Evolutionary conservation across 2,329 filamentous ascomycete genomes (phyloP), one percentile per base, ranked within the genome.

Genomic region (Elsinoe ampelina): DNA sequence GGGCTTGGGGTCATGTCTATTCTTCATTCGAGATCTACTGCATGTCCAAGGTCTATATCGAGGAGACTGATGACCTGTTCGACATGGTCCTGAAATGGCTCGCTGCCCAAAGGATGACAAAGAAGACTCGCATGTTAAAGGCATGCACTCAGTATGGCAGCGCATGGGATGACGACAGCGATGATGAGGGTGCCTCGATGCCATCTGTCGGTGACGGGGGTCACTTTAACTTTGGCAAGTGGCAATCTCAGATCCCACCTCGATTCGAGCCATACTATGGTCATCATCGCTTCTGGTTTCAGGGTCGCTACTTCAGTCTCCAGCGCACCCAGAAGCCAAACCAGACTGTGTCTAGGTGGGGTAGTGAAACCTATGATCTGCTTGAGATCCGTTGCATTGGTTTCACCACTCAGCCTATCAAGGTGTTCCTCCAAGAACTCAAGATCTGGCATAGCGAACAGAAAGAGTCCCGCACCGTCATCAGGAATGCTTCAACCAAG

Each of bases 161-260:
- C 15, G 64, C 63, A n/a, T 66, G 68, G 8, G 64, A 69, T 4
- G 66, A 70, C 32, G 65, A 63, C 19, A 65, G 66, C 2, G 67
- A 68, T 2, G 64, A 72, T 10, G 66, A 65, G n/a, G 57, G 58
- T 30, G 48, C 30, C 11, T 38, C 56, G 13, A 19, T 64, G 8
- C 67, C 71, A n/a, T 13, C 42, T 7, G 66, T 70, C 4, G 69
- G 70, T 43, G 68, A 72, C 15, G 64, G 69, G 10, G 72, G 71
- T 2, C 70, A 77, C 47, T 75, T 79, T 64, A 75, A 78, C 60
- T 78, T 74, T 61, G 73, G 72, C 58, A 75, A 74, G 58, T 78
- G 74, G 72, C 69, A 70, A 10, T 72, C 74, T 34, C 72, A 72
- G 4, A 69, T 73, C 2, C 77, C 77, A 1, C 75, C 75, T 1